A percentile compares a stretch with the other conserved stretches of the same genome.
Conservation (phyloP, 345 rosid genomes). For the Salix exigua region DNA sequence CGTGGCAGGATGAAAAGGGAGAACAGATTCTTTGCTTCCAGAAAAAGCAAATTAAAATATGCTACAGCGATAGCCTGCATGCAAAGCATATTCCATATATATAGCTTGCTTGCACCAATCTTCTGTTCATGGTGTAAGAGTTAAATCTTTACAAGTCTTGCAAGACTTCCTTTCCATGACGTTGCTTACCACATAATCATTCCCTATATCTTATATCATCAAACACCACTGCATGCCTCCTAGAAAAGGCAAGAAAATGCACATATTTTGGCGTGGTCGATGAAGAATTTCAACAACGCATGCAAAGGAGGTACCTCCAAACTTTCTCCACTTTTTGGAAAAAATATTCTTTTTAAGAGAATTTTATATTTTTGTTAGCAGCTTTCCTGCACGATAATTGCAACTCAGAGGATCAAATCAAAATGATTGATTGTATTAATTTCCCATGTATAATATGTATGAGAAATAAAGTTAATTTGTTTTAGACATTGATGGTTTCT, state of each 20-base stretch:
- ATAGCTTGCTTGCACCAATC: not conserved
- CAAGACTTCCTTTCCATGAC: constrained; percentile 6
- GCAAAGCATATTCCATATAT: constrained; percentile 10
- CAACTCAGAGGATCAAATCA: too few species aligned
- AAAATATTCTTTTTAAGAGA: too few species aligned
- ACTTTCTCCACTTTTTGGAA: not conserved
- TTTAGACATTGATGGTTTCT: not conserved
- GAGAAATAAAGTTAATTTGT: not conserved
- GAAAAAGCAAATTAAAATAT: constrained; percentile 20
- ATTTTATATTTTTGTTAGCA: not conserved
- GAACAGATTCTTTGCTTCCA: constrained; percentile 30
- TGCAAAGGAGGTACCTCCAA: constrained; percentile 30
- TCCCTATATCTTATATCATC: not conserved
- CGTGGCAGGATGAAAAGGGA: not conserved
- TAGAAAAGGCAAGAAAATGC: not conserved
- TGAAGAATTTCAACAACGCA: constrained; percentile 20
- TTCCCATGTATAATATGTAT: not conserved
- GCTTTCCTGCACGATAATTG: not conserved
- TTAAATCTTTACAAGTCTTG: not conserved
- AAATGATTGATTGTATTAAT: too few species aligned
- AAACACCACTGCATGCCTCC: not conserved
- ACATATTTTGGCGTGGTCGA: constrained; percentile 4
- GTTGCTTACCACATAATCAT: constrained; percentile 2
- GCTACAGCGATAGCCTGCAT: not conserved
- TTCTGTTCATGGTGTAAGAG: constrained; percentile 11